Percentiles rank a stretch among this genome's conserved stretches.
Conservation (phyloP, 768 basidiomycete genomes). For the Trametes coccinea region DNA sequence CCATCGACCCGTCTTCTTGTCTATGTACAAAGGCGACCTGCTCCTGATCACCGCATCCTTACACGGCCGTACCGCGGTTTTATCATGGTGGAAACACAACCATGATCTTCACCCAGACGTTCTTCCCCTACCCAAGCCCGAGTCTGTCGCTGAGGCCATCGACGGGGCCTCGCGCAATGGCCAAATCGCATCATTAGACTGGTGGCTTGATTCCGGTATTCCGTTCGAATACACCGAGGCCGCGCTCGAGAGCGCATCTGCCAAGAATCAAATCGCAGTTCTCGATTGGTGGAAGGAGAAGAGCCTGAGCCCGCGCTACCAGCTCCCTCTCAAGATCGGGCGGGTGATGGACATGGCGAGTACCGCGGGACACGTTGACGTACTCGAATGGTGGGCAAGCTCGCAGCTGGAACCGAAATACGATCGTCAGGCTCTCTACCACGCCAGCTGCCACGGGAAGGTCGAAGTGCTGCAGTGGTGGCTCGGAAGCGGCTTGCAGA, state of each 20-base stretch:
- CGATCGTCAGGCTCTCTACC: conserved; percentile 73
- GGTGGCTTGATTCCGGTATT: conserved; percentile 74
- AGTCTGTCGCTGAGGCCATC: conserved; percentile 66
- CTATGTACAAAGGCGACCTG: conserved; percentile 62
- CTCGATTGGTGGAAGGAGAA: conserved; percentile 84
- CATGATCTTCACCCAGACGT: conserved; percentile 61
- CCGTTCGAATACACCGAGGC: conserved; percentile 76
- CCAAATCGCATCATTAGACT: conserved; percentile 71
- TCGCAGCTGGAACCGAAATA: conserved; percentile 79
- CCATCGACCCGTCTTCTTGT: conserved; percentile 63
- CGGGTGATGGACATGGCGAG: conserved; percentile 86
- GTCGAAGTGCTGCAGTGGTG: conserved; percentile 84
- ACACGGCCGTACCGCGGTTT: conserved; percentile 68
- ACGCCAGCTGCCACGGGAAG: conserved; percentile 78
- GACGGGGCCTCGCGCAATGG: conserved; percentile 81
- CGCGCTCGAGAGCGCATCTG: conserved; percentile 76
- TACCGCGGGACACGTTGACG: conserved; percentile 71
- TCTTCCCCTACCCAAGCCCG: conserved; percentile 53
- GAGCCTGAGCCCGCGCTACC: conserved; percentile 35
- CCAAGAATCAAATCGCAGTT: conserved; percentile 73
- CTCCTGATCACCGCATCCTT: conserved; percentile 79
- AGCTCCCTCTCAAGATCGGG: conserved; percentile 74
- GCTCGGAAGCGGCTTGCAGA: conserved; percentile 72
- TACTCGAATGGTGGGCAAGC: conserved; percentile 83
- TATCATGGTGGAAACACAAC: conserved; percentile 81